phyloP scores from a whole-genome alignment of 129 eudicot species.

The Gnaphalium uliginosum region DNA sequence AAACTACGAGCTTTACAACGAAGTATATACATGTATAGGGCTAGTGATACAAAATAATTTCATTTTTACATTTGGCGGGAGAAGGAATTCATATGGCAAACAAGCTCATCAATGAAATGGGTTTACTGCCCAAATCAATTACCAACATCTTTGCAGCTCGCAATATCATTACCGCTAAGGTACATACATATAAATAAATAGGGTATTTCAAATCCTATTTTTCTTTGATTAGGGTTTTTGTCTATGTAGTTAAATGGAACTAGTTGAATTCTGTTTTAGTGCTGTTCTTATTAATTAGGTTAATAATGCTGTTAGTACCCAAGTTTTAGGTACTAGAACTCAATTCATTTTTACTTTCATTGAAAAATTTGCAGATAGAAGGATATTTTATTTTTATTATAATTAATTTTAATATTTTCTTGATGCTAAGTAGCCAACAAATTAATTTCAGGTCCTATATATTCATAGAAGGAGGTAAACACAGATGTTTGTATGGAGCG shows the following conservation, averaged over 20 bases:
- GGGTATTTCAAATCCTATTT: neutral
- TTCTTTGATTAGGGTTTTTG: constrained; percentile 25
- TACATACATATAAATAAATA: neutral
- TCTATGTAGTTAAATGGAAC: neutral
- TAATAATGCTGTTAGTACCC: neutral
- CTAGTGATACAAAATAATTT: too few species aligned
- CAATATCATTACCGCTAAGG: constrained; percentile 73
- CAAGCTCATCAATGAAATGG: constrained; percentile 65
- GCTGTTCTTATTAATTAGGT: neutral
- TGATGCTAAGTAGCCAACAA: too few species aligned
- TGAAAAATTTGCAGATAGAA: too few species aligned
- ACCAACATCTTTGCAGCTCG: constrained; percentile 77
- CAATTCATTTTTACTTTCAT: neutral
- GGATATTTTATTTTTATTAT: too few species aligned
- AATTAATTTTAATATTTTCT: too few species aligned
- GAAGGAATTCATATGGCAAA: constrained; percentile 44
- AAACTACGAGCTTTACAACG: too few species aligned
- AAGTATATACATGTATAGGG: too few species aligned
- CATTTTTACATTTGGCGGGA: constrained; percentile 23
- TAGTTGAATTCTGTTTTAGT: neutral
- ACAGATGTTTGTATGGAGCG: neutral
- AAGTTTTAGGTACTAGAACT: too few species aligned
- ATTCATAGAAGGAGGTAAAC: neutral
- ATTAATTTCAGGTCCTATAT: neutral
- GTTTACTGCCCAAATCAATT: constrained; percentile 53